Evolutionary conservation across 1,139 yeast species (phyloP).

Genomic region (Suhomyces maxii): DNA sequence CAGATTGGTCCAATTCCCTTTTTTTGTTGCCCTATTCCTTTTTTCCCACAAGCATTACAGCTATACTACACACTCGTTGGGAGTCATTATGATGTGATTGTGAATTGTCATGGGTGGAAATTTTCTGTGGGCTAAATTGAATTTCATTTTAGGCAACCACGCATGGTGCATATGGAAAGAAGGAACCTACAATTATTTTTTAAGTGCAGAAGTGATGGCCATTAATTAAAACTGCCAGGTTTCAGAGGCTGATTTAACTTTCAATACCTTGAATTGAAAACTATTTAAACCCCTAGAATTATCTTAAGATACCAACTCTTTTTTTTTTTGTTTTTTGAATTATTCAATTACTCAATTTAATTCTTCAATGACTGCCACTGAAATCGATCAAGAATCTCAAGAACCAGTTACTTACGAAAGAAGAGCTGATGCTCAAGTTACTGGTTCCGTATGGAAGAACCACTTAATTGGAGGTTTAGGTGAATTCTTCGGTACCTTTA

Average conservation of each 20-base stretch:
- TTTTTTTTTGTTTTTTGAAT: not conserved
- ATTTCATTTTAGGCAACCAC: too few species aligned
- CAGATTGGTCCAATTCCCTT: too few species aligned
- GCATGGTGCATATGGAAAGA: too few species aligned
- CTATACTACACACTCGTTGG: too few species aligned
- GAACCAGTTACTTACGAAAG: slow-evolving; percentile 31
- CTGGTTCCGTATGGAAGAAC: slow-evolving; percentile 30
- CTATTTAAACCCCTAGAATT: not conserved
- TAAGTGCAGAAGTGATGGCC: too few species aligned
- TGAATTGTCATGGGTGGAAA: too few species aligned
- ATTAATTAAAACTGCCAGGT: not conserved
- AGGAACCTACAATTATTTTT: too few species aligned
- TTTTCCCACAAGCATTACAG: too few species aligned
- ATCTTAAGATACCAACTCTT: not conserved
- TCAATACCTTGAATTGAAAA: not conserved
- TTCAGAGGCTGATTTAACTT: too few species aligned
- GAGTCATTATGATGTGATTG: too few species aligned
- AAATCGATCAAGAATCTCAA: slow-evolving; percentile 33
- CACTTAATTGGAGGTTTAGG: slow-evolving; percentile 38
- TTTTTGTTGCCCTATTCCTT: too few species aligned
- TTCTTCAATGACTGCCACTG: slow-evolving; percentile 16
- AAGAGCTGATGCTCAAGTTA: slow-evolving; percentile 13
- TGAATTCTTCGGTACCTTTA: slow-evolving; percentile 84
- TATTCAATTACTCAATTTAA: not conserved
- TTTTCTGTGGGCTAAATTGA: too few species aligned